Conservation (phyloP, 768 basidiomycete genomes). For the Pleurotus platypus region DNA sequence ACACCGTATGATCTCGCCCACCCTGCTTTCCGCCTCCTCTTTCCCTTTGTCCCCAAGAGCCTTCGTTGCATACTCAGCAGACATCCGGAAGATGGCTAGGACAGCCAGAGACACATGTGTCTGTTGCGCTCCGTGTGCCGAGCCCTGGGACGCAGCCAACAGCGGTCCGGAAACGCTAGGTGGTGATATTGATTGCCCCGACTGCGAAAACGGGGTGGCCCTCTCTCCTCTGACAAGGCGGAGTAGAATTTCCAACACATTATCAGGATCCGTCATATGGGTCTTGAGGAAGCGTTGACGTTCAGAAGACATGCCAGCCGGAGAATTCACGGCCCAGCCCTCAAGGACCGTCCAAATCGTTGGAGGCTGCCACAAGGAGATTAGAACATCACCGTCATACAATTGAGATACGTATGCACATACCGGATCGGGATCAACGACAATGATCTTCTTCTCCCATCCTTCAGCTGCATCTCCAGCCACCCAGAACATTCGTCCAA, state of each 20-base stretch:
- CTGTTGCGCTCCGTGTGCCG: conserved; percentile 83
- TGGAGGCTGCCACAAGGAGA: conserved; percentile 57
- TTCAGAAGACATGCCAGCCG: conserved; percentile 68
- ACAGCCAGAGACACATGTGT: conserved; percentile 94
- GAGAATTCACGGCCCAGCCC: conserved; percentile 84
- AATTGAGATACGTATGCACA: conserved; percentile 23
- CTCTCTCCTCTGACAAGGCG: conserved; percentile 90
- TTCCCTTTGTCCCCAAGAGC: conserved; percentile 66
- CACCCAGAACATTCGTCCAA: conserved; percentile 85
- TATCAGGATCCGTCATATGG: conserved; percentile 82
- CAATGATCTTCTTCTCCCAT: conserved; percentile 92
- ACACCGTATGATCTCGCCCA: conserved; percentile 88
- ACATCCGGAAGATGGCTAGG: conserved; percentile 84
- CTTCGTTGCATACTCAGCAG: conserved; percentile 77
- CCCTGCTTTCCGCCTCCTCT: conserved; percentile 65
- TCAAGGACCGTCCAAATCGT: conserved; percentile 91
- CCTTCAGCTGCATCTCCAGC: conserved; percentile 80
- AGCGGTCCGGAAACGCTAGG: conserved; percentile 67
- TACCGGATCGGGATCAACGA: conserved; percentile 94
- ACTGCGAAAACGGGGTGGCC: conserved; percentile 66
- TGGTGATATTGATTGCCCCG: conserved; percentile 55
- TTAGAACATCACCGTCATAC: neutral
- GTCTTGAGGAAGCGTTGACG: conserved; percentile 87
- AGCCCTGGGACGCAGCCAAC: conserved; percentile 67
- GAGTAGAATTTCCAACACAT: conserved; percentile 89